Percentiles rank a stretch among this genome's conserved stretches.
These are phyloP conservation scores for Colletotrichum gloeosporioides DNA, from an alignment of 2,329 filamentous ascomycete species.

Conservation along the genomic window DNA sequence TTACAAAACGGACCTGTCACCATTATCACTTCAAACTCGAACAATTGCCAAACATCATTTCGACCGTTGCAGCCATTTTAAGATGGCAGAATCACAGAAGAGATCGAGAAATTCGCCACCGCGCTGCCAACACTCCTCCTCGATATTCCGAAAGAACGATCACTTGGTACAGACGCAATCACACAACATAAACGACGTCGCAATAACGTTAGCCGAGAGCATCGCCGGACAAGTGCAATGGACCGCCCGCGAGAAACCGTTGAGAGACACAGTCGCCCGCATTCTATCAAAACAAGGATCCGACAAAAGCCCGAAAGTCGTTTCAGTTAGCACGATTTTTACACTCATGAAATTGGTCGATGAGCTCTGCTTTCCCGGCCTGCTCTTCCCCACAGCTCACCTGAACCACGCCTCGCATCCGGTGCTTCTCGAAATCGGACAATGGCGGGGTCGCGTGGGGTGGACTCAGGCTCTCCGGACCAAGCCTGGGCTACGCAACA, in stretches of 20 bases:
- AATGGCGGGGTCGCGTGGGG: slow-evolving; percentile 7
- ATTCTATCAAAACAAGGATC: background rate
- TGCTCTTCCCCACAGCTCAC: slow-evolving; percentile 11
- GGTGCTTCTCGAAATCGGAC: slow-evolving; percentile 12
- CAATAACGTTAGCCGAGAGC: slow-evolving; percentile 8
- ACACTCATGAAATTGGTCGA: slow-evolving; percentile 14
- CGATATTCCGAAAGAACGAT: background rate
- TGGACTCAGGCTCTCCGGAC: slow-evolving; percentile 12
- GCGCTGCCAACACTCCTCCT: background rate
- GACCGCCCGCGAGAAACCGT: background rate
- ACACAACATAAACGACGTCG: slow-evolving; percentile 12
- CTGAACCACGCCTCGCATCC: slow-evolving; percentile 11
- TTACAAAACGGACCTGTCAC: background rate
- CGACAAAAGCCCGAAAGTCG: background rate
- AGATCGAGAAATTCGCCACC: background rate
- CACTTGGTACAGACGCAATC: background rate
- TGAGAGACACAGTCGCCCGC: slow-evolving; percentile 3
- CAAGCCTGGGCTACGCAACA: background rate
- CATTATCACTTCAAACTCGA: background rate
- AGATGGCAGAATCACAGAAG: background rate
- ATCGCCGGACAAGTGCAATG: slow-evolving; percentile 2
- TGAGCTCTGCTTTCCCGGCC: slow-evolving; percentile 5
- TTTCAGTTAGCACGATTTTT: background rate
- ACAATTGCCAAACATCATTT: background rate
- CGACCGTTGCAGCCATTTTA: background rate